Evolutionary conservation across 768 basidiomycete species (phyloP), one percentile per base, ranked within the genome.

Genomic region (Sarcodon aspratus): DNA sequence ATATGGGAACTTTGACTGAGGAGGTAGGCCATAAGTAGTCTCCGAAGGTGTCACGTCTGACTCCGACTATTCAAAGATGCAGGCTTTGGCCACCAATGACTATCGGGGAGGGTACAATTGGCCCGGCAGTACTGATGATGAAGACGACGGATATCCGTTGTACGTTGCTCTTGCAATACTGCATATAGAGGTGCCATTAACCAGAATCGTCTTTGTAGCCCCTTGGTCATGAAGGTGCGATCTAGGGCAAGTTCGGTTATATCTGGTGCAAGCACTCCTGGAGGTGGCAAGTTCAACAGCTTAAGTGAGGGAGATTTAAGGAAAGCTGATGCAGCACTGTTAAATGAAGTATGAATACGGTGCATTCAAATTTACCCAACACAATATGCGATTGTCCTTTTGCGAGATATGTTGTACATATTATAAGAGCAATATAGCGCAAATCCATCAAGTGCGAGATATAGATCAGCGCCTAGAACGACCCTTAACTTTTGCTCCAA

Each of bases 121-220:
- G 82, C 73, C 76, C 2, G 61, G 65, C 12, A 46, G 68, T 47
- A 57, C 67, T 45, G 68, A 75, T 27, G 83, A 86, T 10, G 91
- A 92, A 31, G 93, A 97, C 48, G 93, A 95, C 54, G 78, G 79
- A 33, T 94, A 90, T 69, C 89, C 87, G 1, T 89, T 90, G 88
- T 90, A 58, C 45, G 86, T 77, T 44, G 36, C 7, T 38, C 52
- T 55, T 51, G 55, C 55, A 36, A 49, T 43, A 32, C 46, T 21
- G 47, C 9, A 48, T 47, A 38, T 50, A 45, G 46, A n/a, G 31
- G 37, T 51, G 37, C 13, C 11, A 50, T 50, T 35, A 45, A 44
- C 51, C 57, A 36, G 55, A 49, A 12, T 37, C 45, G 36, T 50
- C 33, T 51, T 45, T 47, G 4, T 56, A 90, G 87, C 81, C 89